A percentile compares a stretch with the other conserved stretches of the same genome.
These are phyloP conservation scores for Kondoa subrosea DNA, from an alignment of 768 basidiomycete genomes.

Conservation along the genomic window DNA sequence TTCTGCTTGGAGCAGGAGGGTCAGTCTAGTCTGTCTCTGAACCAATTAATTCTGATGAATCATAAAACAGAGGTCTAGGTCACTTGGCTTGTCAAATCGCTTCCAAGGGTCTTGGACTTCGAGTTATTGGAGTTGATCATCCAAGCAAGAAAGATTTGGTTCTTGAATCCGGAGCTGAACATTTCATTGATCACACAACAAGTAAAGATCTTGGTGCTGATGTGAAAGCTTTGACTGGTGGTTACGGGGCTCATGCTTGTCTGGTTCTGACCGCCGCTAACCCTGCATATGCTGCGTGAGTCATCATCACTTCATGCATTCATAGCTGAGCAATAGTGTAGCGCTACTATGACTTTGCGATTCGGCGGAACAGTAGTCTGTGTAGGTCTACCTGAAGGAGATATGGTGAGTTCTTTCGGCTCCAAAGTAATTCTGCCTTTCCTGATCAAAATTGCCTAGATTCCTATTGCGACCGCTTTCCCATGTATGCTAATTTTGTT, in stretches of 20 bases:
- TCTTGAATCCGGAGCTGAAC: slow-evolving; percentile 16
- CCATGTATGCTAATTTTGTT: too few species aligned
- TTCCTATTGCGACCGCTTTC: slow-evolving; percentile 3
- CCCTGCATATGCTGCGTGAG: slow-evolving; percentile 11
- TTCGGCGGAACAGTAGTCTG: slow-evolving; percentile 15
- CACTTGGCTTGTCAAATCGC: slow-evolving; percentile 14
- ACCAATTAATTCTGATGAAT: neutral
- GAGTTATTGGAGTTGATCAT: slow-evolving; percentile 21
- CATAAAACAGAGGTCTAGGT: slow-evolving; percentile 15
- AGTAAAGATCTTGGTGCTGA: slow-evolving; percentile 19
- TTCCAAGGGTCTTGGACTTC: slow-evolving; percentile 17
- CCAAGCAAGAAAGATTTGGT: slow-evolving; percentile 13
- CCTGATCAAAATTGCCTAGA: too few species aligned
- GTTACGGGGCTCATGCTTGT: slow-evolving; percentile 13
- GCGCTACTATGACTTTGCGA: slow-evolving; percentile 7
- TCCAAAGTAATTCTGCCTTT: neutral
- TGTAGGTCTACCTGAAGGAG: slow-evolving; percentile 13
- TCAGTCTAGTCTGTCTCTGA: neutral
- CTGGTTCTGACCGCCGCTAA: slow-evolving; percentile 18
- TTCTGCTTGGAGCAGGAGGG: slow-evolving; percentile 3
- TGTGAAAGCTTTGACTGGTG: slow-evolving; percentile 16
- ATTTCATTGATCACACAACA: slow-evolving; percentile 20
- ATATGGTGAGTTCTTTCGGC: slow-evolving; percentile 2
- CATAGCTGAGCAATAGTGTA: slow-evolving; percentile 1
- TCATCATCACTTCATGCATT: slow-evolving; percentile 6